Conservation (phyloP, 2,329 filamentous ascomycete species). For the Botryotinia narcissicola region DNA sequence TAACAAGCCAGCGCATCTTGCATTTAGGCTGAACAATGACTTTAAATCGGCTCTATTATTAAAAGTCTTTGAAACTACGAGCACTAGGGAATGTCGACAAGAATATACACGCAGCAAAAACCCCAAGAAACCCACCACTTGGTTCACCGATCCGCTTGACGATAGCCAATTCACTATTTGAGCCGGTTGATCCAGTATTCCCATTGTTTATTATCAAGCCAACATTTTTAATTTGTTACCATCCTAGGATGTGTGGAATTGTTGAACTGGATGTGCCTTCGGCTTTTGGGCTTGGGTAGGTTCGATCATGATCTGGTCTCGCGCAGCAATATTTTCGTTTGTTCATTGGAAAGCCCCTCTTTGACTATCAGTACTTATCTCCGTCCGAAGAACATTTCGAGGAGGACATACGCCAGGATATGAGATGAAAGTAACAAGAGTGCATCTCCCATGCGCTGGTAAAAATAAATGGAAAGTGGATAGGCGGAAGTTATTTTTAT, state of each 20-base stretch:
- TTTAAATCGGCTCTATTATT: background rate
- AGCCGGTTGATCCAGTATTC: background rate
- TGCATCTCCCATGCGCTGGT: background rate
- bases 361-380: background rate
- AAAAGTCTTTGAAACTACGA: background rate
- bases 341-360: background rate
- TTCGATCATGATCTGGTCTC: no score
- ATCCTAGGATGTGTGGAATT: background rate
- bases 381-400: background rate
- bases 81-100: background rate
- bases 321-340: background rate
- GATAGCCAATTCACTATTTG: slow-evolving; percentile 5
- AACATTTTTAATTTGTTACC: background rate
- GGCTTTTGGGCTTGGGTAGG: background rate
- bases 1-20: background rate
- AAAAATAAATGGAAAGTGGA: background rate
- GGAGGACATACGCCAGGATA: background rate
- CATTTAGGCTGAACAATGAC: background rate
- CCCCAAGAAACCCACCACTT: background rate
- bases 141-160: slow-evolving; percentile 14
- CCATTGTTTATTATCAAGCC: background rate
- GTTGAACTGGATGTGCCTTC: background rate
- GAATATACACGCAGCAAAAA: background rate
- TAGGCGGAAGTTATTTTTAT: background rate
- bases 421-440: background rate